Percentiles rank a stretch among this genome's conserved stretches.
These are phyloP conservation scores for Eimeria brunetti DNA, from an alignment of 169 alveolate species.

Conservation along the genomic window DNA sequence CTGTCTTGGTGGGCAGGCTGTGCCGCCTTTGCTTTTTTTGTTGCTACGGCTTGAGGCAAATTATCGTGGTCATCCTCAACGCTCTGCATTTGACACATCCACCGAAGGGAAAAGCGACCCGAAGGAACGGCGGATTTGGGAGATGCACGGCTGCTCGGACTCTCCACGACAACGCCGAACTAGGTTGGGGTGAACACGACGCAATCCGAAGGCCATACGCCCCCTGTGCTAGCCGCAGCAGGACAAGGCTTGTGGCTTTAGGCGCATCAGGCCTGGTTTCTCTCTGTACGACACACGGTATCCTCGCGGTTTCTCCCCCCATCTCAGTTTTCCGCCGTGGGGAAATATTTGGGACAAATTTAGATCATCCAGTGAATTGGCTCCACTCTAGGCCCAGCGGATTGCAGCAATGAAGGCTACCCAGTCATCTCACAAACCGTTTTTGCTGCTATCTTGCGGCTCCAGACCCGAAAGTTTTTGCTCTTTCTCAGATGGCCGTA, in stretches of 20 bases:
- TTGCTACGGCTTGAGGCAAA: not conserved
- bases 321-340: not conserved
- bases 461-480: constrained; percentile 40
- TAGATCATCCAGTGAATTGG: not conserved
- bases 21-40: not conserved
- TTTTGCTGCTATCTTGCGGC: constrained; percentile 62
- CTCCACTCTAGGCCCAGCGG: not conserved
- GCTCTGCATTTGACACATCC: not conserved
- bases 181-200: not conserved
- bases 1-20: not conserved
- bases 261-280: not conserved
- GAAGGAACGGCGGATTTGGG: not conserved
- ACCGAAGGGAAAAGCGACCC: not conserved
- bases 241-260: constrained; percentile 13
- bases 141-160: not conserved
- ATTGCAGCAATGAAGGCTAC: constrained; percentile 33
- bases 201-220: not conserved
- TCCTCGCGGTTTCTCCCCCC: not conserved
- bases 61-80: not conserved
- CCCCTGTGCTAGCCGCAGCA: constrained; percentile 28
- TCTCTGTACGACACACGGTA: not conserved
- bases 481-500: constrained; percentile 49
- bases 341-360: not conserved
- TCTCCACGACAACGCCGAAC: constrained; percentile 24
- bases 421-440: not conserved